These are phyloP conservation scores for Apiospora hydei DNA, from an alignment of 2,329 filamentous ascomycete species.

Conservation along the genomic window DNA sequence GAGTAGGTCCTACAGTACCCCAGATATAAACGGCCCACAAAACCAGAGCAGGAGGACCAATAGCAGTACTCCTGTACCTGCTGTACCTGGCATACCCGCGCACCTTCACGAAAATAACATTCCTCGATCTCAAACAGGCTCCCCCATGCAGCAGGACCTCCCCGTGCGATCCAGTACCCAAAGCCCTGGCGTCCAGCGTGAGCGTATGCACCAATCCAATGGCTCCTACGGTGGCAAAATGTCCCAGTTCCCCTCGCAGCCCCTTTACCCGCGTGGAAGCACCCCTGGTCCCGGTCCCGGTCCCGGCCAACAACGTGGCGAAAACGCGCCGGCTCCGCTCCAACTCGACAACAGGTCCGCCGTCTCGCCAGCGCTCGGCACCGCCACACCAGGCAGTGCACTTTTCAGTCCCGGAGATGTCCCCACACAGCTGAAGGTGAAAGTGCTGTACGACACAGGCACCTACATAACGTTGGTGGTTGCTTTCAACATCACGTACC, in stretches of 20 bases:
- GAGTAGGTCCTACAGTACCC: constrained; percentile 91
- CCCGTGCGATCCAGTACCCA: constrained; percentile 74
- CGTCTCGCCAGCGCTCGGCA: constrained; percentile 55
- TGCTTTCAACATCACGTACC: constrained; percentile 92
- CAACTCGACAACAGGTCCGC: constrained; percentile 50
- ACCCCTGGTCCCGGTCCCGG: constrained; percentile 49
- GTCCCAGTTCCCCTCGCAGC: constrained; percentile 64
- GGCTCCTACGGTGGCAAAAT: constrained; percentile 59
- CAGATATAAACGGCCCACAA: constrained; percentile 81
- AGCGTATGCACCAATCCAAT: constrained; percentile 59
- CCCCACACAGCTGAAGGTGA: constrained; percentile 88
- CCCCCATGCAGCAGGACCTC: constrained; percentile 72
- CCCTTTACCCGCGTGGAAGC: constrained; percentile 58
- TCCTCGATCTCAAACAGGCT: constrained; percentile 82
- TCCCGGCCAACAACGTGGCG: constrained; percentile 29
- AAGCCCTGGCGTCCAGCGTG: constrained; percentile 72
- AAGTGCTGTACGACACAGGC: constrained; percentile 85
- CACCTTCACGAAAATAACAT: constrained; percentile 72
- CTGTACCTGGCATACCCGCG: constrained; percentile 78
- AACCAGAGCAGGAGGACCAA: constrained; percentile 61
- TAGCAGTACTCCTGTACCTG: constrained; percentile 65
- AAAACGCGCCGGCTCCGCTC: constrained; percentile 43
- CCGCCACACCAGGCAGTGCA: constrained; percentile 41
- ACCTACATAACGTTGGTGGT: constrained; percentile 97
- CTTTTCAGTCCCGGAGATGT: constrained; percentile 58